Conservation (phyloP, 192 early-diverging fungal genomes). For the Mortierella hygrophila region DNA sequence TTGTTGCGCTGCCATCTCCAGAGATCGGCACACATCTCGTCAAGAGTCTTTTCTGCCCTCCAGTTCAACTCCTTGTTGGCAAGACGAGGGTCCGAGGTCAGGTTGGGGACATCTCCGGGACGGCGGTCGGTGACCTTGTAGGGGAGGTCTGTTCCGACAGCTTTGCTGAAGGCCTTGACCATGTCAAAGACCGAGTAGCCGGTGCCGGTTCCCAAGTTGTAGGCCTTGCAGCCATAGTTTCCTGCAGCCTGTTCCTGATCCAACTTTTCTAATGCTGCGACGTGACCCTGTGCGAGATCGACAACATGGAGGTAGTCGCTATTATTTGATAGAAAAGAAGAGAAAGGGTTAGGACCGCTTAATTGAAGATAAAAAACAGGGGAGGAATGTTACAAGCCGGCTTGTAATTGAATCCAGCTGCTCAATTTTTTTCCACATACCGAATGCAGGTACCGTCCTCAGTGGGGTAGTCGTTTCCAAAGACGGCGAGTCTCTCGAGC, state of each 20-base stretch:
- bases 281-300: constrained; percentile 92
- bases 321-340: background rate
- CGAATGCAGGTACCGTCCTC: constrained; percentile 83
- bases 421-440: constrained; percentile 4
- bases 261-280: constrained; percentile 85
- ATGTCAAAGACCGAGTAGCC: constrained; percentile 95
- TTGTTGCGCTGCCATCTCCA: constrained; percentile 69
- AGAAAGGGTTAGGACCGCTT: background rate
- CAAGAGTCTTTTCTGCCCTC: constrained; percentile 60
- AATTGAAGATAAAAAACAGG: background rate
- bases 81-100: constrained; percentile 64
- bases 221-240: constrained; percentile 70
- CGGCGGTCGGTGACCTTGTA: constrained; percentile 69
- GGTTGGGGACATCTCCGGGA: constrained; percentile 65
- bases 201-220: constrained; percentile 93
- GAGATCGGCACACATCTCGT: constrained; percentile 72
- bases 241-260: constrained; percentile 59
- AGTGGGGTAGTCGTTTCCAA: constrained; percentile 93
- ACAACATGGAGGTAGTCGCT: constrained; percentile 97
- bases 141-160: constrained; percentile 86
- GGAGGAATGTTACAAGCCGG: background rate
- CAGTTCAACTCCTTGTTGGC: constrained; percentile 67
- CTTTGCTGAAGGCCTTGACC: constrained; percentile 84
- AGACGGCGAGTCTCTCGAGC: constrained; percentile 86
- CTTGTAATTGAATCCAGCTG: background rate